Evolutionary conservation across 192 early-diverging fungal species (phyloP), one percentile per base, ranked within the genome.

Genomic region (Coemansia biformis): DNA sequence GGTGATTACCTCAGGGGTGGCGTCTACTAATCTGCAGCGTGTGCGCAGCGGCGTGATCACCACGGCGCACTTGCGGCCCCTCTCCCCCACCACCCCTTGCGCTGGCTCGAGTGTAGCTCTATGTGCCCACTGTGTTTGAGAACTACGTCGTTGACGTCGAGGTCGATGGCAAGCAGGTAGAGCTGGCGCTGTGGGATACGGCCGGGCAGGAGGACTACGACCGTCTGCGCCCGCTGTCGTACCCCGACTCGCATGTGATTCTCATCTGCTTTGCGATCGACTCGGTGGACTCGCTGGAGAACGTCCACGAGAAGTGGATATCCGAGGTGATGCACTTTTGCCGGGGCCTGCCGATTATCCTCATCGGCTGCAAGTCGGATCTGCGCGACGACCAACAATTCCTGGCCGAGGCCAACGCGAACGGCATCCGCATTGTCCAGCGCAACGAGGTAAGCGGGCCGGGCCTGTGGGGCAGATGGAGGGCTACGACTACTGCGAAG

Each of bases 121-220:
- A 91, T 66, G 81, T 87, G 21, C 94, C 94, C 9, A 97, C 94
- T 2, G 88, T 94, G 32, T 96, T 95, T 74, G 93, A 98, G 48
- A 96, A 88, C 77, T 89, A 86, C 52, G 87, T 96, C 38, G 82
- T 85, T 26, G 91, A 95, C 51, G 79, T 98, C 43, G 80, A 87
- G 47, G 83, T 87, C 29, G 87, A 94, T 66, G 87, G 85, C 55
- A 59, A 37, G 30, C 48, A 51, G 33, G 87, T 96, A 13, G 87
- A 94, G 68, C 75, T 98, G 26, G 90, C 87, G 30, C 72, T 97
- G 16, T 98, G 92, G 91, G 95, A 98, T 84, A 96, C 93, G 51
- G 92, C 93, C 43, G 62, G 93, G 83, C 92, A 95, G 55, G 92
- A 96, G 76, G 94, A 98, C 66, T 94, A 94, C 60, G 92, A 96